These are phyloP conservation scores for Chlamydomonas reinhardtii DNA, from an alignment of 163 green algal species.

Conservation along the genomic window DNA sequence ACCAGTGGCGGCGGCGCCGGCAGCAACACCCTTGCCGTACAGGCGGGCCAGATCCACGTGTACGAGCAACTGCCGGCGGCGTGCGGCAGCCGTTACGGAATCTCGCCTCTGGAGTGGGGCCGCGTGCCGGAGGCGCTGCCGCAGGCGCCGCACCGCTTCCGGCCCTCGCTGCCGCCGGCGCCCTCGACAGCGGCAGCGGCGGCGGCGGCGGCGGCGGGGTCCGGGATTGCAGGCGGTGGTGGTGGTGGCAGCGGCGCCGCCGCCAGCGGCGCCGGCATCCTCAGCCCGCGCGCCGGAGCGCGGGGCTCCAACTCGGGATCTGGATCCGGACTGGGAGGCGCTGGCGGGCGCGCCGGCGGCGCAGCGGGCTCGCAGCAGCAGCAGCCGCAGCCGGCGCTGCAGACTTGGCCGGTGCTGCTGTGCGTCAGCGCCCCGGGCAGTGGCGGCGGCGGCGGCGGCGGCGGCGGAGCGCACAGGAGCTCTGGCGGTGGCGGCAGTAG, in stretches of 20 bases:
- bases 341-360: neutral
- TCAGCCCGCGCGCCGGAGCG: neutral
- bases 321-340: neutral
- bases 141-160: slow-evolving; percentile 46
- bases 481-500: neutral
- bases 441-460: no score
- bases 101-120: slow-evolving; percentile 25
- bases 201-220: neutral
- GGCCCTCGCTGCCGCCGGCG: slow-evolving; percentile 2
- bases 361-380: neutral
- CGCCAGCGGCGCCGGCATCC: neutral
- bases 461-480: no score
- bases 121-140: slow-evolving; percentile 37
- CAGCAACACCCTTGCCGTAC: slow-evolving; percentile 13
- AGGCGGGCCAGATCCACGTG: slow-evolving; percentile 29
- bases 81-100: neutral
- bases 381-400: neutral
- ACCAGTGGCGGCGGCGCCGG: no score
- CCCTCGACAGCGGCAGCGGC: neutral
- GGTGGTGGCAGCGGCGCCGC: neutral
- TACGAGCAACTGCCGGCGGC: slow-evolving; percentile 35
- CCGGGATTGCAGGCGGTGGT: no score
- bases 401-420: slow-evolving; percentile 29
- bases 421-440: slow-evolving; percentile 8
- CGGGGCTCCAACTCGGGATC: no score